A percentile compares a stretch with the other conserved stretches of the same genome.
These are phyloP conservation scores for Thermochaetoides thermophila DNA, from an alignment of 495 filamentous ascomycete species.

Conservation along the genomic window DNA sequence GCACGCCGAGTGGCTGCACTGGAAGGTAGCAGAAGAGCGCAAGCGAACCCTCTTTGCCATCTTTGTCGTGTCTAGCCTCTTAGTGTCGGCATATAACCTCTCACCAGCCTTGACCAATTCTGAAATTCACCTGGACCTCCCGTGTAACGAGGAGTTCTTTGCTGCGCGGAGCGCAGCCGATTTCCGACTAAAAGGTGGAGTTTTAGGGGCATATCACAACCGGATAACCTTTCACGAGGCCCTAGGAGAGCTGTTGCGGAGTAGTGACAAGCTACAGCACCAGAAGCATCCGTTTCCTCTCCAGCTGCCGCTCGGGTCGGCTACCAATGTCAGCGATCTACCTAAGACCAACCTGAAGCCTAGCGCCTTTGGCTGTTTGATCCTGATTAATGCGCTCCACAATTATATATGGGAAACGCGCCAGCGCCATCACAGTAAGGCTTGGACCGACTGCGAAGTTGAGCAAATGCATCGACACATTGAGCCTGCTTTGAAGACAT, in stretches of 20 bases:
- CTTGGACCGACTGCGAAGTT: constrained; percentile 84
- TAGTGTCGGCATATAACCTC: constrained; percentile 88
- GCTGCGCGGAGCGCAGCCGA: constrained; percentile 61
- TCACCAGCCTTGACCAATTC: constrained; percentile 85
- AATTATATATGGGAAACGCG: constrained; percentile 98
- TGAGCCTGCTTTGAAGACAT: constrained; percentile 84
- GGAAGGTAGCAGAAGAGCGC: constrained; percentile 80
- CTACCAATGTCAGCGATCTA: constrained; percentile 29
- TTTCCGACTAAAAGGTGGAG: constrained; percentile 67
- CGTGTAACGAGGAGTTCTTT: constrained; percentile 90
- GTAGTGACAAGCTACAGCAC: constrained; percentile 52
- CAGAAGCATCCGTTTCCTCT: constrained; percentile 24
- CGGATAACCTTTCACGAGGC: constrained; percentile 58
- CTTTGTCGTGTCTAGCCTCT: constrained; percentile 77
- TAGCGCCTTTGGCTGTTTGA: constrained; percentile 86
- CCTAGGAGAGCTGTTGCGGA: constrained; percentile 63
- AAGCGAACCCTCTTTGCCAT: constrained; percentile 89
- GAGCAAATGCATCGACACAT: constrained; percentile 95
- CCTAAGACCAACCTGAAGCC: constrained; percentile 57
- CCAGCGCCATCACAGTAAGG: constrained; percentile 74
- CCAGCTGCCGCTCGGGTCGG: constrained; percentile 32
- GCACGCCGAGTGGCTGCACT: constrained; percentile 71
- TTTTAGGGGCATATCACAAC: constrained; percentile 47
- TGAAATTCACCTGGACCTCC: constrained; percentile 79
- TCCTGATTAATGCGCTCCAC: constrained; percentile 89